These are phyloP conservation scores for Sorghum bicolor DNA, from an alignment of 176 grass and related monocot genomes.

Conservation along the genomic window DNA sequence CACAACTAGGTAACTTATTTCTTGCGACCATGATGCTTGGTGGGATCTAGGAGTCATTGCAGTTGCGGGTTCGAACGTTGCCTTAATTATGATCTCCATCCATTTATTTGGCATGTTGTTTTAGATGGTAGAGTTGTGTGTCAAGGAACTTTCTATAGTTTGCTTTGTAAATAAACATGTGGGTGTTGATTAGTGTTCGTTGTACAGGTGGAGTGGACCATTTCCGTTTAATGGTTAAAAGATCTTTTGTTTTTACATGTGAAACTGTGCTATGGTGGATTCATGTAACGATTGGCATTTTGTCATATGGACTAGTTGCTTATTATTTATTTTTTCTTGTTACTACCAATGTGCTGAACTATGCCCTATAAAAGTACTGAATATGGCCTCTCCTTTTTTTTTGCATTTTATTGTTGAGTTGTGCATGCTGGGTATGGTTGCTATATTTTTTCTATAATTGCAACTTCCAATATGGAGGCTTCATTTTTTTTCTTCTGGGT, in stretches of 20 bases:
- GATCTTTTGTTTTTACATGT: background rate
- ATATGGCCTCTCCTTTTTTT: background rate
- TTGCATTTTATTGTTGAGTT: too few relatives aligned
- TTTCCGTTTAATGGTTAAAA: background rate
- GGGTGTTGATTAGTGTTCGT: background rate
- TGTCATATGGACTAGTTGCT: background rate
- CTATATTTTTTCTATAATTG: too few relatives aligned
- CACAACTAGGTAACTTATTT: background rate
- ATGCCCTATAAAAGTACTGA: slow-evolving; percentile 41
- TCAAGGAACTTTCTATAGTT: background rate
- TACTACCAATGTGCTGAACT: background rate
- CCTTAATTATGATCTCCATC: background rate
- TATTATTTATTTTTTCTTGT: background rate
- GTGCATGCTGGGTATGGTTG: too few relatives aligned
- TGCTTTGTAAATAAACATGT: background rate
- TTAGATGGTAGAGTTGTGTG: background rate
- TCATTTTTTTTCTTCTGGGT: background rate
- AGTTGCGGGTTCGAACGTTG: background rate
- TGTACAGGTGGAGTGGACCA: background rate
- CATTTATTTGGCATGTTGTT: background rate
- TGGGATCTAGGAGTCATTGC: background rate
- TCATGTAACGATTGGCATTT: background rate
- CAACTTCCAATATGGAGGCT: too few relatives aligned
- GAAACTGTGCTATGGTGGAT: background rate
- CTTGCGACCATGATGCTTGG: background rate